Evolutionary conservation across 2,329 filamentous ascomycete genomes (phyloP).

Genomic region (Neurospora crassa): DNA sequence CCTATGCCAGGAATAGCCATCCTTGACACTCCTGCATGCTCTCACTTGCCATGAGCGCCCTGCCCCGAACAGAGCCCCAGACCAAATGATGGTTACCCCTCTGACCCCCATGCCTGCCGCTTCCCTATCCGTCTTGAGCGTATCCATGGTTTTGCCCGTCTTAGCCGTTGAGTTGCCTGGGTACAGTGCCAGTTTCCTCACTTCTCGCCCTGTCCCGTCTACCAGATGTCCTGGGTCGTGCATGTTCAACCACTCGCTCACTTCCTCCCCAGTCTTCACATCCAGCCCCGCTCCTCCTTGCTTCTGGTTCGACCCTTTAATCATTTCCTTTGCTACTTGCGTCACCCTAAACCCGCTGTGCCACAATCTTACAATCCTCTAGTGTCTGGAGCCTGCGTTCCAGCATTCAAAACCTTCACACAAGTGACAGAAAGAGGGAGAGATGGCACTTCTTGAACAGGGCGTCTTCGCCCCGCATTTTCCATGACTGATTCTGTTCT

Average conservation of each 20-base stretch:
- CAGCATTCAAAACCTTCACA: neutral
- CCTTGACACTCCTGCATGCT: neutral
- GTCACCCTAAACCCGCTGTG: neutral
- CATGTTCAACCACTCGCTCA: neutral
- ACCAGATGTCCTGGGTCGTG: neutral
- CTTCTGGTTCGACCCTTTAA: neutral
- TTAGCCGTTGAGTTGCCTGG: neutral
- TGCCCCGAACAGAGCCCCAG: neutral
- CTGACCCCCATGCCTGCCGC: neutral
- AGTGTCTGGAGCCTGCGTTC: neutral
- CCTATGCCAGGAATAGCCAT: neutral
- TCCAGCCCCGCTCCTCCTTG: neutral
- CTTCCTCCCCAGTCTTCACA: neutral
- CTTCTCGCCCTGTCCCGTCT: neutral
- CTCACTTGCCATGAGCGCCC: neutral
- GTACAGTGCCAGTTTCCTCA: neutral
- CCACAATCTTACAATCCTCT: neutral
- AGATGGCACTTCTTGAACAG: neutral
- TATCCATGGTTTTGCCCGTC: neutral
- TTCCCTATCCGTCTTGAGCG: neutral
- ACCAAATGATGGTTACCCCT: neutral
- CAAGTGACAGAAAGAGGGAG: neutral
- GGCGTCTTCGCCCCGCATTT: neutral
- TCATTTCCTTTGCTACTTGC: neutral
- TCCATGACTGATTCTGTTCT: neutral